A percentile compares a stretch with the other conserved stretches of the same genome.
Conservation (phyloP, 495 filamentous ascomycete species). For the Penicillium desertorum region DNA sequence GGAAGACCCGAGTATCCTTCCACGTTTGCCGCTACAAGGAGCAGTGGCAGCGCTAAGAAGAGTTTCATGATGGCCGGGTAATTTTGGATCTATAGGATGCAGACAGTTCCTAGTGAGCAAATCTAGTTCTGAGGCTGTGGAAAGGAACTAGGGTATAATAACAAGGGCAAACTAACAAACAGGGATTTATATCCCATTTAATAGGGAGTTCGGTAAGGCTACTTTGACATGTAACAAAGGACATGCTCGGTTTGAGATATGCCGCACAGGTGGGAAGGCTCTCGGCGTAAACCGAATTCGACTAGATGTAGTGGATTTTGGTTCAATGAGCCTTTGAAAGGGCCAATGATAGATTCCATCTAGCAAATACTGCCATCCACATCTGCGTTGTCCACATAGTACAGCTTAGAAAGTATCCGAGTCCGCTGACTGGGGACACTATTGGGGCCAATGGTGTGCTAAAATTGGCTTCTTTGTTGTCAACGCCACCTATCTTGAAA, state of each 20-base stretch:
- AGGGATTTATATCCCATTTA: not conserved
- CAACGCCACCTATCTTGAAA: not conserved
- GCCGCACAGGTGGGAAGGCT: slow-evolving; percentile 3
- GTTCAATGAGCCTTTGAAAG: slow-evolving; percentile 1
- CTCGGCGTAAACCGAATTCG: not conserved
- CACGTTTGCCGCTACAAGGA: slow-evolving; percentile 6
- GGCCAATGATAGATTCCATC: not conserved
- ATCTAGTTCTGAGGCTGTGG: not conserved
- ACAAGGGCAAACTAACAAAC: not conserved
- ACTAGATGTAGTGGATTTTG: not conserved
- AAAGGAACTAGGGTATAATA: not conserved
- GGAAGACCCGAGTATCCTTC: slow-evolving; percentile 11
- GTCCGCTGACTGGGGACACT: slow-evolving; percentile 3
- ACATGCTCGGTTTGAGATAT: slow-evolving; percentile 2
- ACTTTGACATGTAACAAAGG: slow-evolving; percentile 9
- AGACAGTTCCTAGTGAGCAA: not conserved
- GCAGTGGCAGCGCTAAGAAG: not conserved
- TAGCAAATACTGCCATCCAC: not conserved
- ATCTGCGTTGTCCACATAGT: not conserved
- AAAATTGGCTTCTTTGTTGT: slow-evolving; percentile 26
- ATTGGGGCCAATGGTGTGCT: slow-evolving; percentile 8
- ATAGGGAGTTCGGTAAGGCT: not conserved
- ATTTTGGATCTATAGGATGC: not conserved
- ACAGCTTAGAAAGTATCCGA: not conserved
- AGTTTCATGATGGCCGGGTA: not conserved